Base-by-base conservation (phyloP, 257 asterid genomes). In the Solanum chmielewskii region DNA sequence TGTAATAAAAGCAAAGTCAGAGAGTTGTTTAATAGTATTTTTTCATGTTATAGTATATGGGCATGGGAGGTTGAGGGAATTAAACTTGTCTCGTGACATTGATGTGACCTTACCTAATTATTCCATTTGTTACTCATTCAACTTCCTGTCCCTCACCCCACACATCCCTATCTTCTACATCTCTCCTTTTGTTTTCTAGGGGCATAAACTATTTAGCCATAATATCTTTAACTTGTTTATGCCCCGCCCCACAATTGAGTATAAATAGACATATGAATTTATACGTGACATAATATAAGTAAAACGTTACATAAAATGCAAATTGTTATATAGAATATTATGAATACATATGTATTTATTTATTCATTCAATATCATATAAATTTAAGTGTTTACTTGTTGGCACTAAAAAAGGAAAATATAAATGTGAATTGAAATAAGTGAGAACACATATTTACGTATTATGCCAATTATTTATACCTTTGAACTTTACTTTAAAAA, bases 191-290 rank as follows among this genome's bases (percentile, higher is more conserved):
- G 83, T 42, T 76, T 76, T 76, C 35, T 23, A 76, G 64, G 11
- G 62, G 4, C 62, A 52, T 18, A 56, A 56, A 56, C 7, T 56
- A 56, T 56, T 56, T 18, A 18, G 62, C 62, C 62, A 56, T 2
- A 7, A 56, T 56, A 35, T 35, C 39, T 35, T 35, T 35, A 35
- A 35, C 39, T 35, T 35, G 39, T 35, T 56, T 56, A 56, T 56
- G 9, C 21, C 4, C 1, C 21, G 9, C 21, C 4, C 1, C 21
- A 3, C 0, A 0, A 1, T 18, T 7, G 0, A 3, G 0, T 56
- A 18, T 0, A 56, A 56, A 4, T 56, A 56, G 11, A 56, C 4
- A 7, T 1, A 56, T 20, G 0, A 0, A 56, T 56, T 56, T 1
- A 0, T 56, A 20, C 1, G 25, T 20, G 11, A 4, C 64, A 20